phyloP scores from a whole-genome alignment of 805 yeast genomes.

The Hanseniaspora occidentalis region DNA sequence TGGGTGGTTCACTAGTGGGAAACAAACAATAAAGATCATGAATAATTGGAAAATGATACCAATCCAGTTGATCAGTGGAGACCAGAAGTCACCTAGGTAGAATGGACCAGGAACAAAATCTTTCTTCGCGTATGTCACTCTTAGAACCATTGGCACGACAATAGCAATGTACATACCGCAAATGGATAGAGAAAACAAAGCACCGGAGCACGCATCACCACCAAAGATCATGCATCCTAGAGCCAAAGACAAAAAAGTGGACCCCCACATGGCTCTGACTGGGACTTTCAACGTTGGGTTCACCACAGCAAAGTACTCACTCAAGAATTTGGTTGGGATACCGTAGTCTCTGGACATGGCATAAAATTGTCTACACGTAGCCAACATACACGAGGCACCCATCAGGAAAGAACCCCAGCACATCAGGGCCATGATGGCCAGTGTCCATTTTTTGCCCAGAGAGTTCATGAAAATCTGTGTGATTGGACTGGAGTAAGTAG shows the following conservation, averaged over 20 bases:
- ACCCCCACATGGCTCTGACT: constrained; percentile 41
- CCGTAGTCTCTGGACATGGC: constrained; percentile 71
- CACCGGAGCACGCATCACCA: constrained; percentile 32
- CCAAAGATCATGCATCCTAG: constrained; percentile 28
- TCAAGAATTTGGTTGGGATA: constrained; percentile 42
- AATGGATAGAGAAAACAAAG: constrained; percentile 29
- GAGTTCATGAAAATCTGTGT: constrained; percentile 54
- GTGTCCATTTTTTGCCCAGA: constrained; percentile 52
- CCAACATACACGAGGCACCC: constrained; percentile 21
- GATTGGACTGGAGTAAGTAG: constrained; percentile 46
- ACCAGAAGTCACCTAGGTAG: constrained; percentile 39
- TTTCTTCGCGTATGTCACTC: constrained; percentile 31
- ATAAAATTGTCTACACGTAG: constrained; percentile 50
- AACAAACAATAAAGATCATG: constrained; percentile 43
- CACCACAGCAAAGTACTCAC: constrained; percentile 41
- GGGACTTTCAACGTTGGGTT: constrained; percentile 45
- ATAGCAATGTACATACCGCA: constrained; percentile 30
- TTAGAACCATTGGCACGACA: constrained; percentile 24
- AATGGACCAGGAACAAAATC: constrained; percentile 54
- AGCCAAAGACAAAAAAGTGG: constrained; percentile 23
- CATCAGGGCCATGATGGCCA: constrained; percentile 47
- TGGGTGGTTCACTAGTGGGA: constrained; percentile 34
- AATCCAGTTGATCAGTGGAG: constrained; percentile 33
- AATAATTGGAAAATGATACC: constrained; percentile 38
- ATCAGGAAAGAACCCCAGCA: constrained; percentile 50